Conservation (phyloP, 306 rosid genomes). For the Vigna reflexopilosa region DNA sequence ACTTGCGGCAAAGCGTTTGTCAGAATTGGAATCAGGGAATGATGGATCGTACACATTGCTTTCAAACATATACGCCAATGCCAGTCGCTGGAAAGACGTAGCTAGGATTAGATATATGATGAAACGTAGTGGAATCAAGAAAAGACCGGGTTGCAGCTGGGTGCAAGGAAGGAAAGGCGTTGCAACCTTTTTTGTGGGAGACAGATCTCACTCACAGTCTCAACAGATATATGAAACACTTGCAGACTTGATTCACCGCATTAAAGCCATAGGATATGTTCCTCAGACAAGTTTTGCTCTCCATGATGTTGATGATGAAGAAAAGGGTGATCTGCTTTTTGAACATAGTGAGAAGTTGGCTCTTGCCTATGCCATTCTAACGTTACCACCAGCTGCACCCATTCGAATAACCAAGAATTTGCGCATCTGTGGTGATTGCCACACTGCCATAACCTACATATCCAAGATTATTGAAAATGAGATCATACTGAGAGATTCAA, state of each 20-base stretch:
- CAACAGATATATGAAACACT: constrained; percentile 63
- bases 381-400: constrained; percentile 54
- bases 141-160: constrained; percentile 93
- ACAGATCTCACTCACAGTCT: constrained; percentile 70
- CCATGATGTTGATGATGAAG: constrained; percentile 91
- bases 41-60: constrained; percentile 85
- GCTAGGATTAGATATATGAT: constrained; percentile 70
- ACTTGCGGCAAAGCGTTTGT: constrained; percentile 65
- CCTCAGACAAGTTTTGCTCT: constrained; percentile 85
- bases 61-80: constrained; percentile 88
- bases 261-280: constrained; percentile 79
- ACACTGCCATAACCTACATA: constrained; percentile 72
- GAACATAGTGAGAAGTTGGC: constrained; percentile 96
- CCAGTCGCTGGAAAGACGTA: constrained; percentile 86
- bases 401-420: constrained; percentile 79
- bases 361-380: constrained; percentile 80
- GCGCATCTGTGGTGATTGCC: constrained; percentile 85
- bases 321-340: constrained; percentile 75
- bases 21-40: constrained; percentile 59
- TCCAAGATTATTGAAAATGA: constrained; percentile 78
- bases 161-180: constrained; percentile 74
- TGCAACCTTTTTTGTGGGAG: constrained; percentile 79
- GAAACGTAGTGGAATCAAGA: constrained; percentile 72
- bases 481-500: constrained; percentile 84
- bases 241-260: constrained; percentile 64